Percentiles rank a stretch among this genome's conserved stretches.
Evolutionary conservation across 2,329 filamentous ascomycete genomes (phyloP).

Genomic region (Onygenales sp.): DNA sequence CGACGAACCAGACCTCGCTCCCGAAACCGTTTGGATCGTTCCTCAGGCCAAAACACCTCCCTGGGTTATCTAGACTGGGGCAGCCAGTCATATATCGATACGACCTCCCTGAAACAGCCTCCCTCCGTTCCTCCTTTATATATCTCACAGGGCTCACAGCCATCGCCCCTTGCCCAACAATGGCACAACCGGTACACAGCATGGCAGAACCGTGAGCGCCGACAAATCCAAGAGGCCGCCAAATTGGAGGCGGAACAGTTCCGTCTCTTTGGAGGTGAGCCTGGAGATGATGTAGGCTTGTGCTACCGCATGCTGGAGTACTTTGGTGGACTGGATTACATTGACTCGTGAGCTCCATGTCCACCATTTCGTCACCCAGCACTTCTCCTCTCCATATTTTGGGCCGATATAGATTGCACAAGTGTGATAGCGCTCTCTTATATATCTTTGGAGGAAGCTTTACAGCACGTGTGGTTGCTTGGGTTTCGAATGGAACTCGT

Average conservation of each 20-base stretch:
- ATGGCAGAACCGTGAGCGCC: conserved; percentile 30
- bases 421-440: not conserved
- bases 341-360: conserved; percentile 27
- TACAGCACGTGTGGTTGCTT: not conserved
- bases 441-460: not conserved
- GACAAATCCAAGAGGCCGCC: conserved; percentile 19
- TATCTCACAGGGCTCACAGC: conserved; percentile 7
- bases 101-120: conserved; percentile 8
- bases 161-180: conserved; percentile 24
- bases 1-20: conserved; percentile 34
- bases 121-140: conserved; percentile 13
- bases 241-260: conserved; percentile 32
- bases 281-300: conserved; percentile 34
- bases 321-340: conserved; percentile 41
- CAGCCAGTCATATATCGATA: conserved; percentile 10
- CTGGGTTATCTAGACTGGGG: conserved; percentile 12
- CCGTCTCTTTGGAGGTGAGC: conserved; percentile 37
- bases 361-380: not conserved
- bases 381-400: not conserved
- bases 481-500: not conserved
- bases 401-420: not conserved
- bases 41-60: conserved; percentile 12
- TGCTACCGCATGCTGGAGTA: conserved; percentile 42
- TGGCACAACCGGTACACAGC: conserved; percentile 34
- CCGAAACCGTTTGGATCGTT: conserved; percentile 21